Base-by-base conservation (phyloP, 139 green algal genomes). In the Chlorella sp. region DNA sequence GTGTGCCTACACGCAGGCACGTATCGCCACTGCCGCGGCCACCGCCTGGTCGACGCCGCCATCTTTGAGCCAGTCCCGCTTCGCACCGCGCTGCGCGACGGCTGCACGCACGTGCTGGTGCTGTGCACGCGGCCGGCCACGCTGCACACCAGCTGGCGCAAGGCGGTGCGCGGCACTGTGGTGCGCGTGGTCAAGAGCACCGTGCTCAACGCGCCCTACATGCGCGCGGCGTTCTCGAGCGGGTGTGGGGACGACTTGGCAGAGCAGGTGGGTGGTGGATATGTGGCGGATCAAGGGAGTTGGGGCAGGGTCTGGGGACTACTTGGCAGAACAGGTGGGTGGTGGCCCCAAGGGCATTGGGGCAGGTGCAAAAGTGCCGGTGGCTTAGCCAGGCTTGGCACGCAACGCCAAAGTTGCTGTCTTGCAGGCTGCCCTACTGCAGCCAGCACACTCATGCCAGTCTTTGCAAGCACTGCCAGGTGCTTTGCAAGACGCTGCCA, bases 31-130 rank as follows among this genome's bases (percentile, higher is more conserved):
- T 29, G 75, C 23, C 63, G 82, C 74, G 67, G 88, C 64, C 80
- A 90, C 26, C 67, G 77, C 14, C 82, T 95, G 35, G 93, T 97
- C 31, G 93, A 97, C 74, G 93, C 91, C 3, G 91, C 91, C 2
- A 88, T 97, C 24, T 95, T 97, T 74, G 90, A 97, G 82, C 85
- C 85, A 22, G 72, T 92, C 49, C 85, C 85, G 0, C 67, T 88
- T 61, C 77, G 70, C 3, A 72, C 73, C 1, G 83, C 83, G 5
- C 32, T 88, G 14, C 49, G 62, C 0, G 92, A 97, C 80, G 91
- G 91, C 49, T 96, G 91, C 84, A 93, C 82, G n/a, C 90, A 95
- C 65, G 77, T 95, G 67, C 75, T 97, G 31, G 85, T 87, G 50
- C 79, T 96, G 26, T 91, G 87, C 81, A 91, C 84, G 14, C 75